Base-by-base conservation (phyloP, 2,329 filamentous ascomycete genomes). In the Lachnellula arida region DNA sequence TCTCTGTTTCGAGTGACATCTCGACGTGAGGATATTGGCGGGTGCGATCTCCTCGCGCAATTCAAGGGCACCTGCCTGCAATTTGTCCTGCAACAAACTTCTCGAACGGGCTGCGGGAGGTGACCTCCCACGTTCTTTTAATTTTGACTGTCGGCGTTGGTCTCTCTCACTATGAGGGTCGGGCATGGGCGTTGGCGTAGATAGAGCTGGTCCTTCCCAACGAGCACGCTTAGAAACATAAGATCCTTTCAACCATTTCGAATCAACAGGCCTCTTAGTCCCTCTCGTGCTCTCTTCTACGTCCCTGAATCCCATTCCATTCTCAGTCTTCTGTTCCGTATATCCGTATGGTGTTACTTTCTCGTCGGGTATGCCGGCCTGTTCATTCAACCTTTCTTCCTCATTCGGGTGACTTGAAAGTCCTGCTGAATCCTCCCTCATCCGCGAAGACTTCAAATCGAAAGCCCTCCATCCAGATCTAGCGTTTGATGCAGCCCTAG, bases 191-290 rank as follows among this genome's bases (percentile, higher is more conserved):
- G 67, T 69, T 14, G 68, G 68, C n/a, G 67, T 63, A 9, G 63
- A 55, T 12, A 58, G 42, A 23, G 58, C 54, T 37, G 63, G 60
- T 12, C 53, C 54, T 40, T 67, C 66, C 65, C 66, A 68, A 28
- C 63, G 60, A 57, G 67, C 58, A 17, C 65, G 60, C 58, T 70
- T 70, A 2, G 63, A 65, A 32, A 64, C 53, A 51, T 66, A 62
- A 5, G 66, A 64, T 14, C 65, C 66, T 49, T 66, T 70, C 15
- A 70, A 56, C 68, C 68, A 70, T 43, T 60, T 40, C 23, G 54
- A 40, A 54, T 68, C 57, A 14, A 50, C 50, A 15, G 55, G 34
- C 46, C 63, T 56, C 50, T 67, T 68, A 23, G 40, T 59, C 12
- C 54, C 49, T 25, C 48, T 56, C 11, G 35, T 56, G 15, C 5